Evolutionary conservation across 495 filamentous ascomycete genomes (phyloP), one percentile per base, ranked within the genome.

Genomic region (Penicillium roqueforti): DNA sequence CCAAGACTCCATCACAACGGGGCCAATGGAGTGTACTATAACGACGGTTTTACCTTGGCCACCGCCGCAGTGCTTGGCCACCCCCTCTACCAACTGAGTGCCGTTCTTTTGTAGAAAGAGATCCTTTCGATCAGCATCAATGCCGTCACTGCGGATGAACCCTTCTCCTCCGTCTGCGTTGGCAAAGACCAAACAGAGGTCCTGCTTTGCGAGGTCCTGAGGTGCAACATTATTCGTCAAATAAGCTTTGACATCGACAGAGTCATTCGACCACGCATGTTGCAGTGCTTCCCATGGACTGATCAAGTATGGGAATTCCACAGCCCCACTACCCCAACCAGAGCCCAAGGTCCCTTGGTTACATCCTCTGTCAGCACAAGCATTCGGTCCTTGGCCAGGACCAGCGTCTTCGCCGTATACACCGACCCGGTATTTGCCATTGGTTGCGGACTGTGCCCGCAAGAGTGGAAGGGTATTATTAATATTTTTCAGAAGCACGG

Each of bases 271-370:
- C 71, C 89, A 89, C 2, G 81, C 76, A 9, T 68, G 60, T 42
- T 79, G 70, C 6, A 96, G 70, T 11, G 87, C 87, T 25, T 87
- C 79, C 31, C 82, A 67, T 1, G 91, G 91, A 3, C 83, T 76
- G 18, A 91, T 69, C 0, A 96, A 76, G 62, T 92, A 92, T 0
- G 92, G 87, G 53, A 91, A 95, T 40, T 96, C 86, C 23, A 90
- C 92, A 2, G 89, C 82, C 4, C 92, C 92, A 43, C 87, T 91
- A 26, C 92, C 92, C 92, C 92, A 97, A 22, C 92, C 92, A 1
- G 83, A 85, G 0, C 78, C 89, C 18, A 97, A 69, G 1, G 92
- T 96, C 8, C 91, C 92, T 54, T 86, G 80, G 55, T 95, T 95
- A 66, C 88, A 92, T 29, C 76, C 81, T 31, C 87, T 80, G 65